Base-by-base conservation (phyloP, 1,139 yeast genomes). In the Magnusiomyces clavatus region DNA sequence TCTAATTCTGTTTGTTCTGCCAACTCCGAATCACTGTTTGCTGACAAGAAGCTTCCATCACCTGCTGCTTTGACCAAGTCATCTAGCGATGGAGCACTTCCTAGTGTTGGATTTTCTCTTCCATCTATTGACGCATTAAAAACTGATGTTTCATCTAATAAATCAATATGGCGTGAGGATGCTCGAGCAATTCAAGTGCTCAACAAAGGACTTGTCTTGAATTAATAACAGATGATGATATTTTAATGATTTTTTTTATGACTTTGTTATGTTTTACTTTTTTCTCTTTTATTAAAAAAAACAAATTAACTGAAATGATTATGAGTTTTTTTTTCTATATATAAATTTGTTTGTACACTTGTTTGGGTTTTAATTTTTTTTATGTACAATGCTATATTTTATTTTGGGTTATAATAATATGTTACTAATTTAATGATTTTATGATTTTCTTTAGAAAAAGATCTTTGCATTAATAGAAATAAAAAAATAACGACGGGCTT, bases 161-260 rank as follows among this genome's bases (percentile, higher is more conserved):
- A 43, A 19, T 13, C 36, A 62, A 49, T 57, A 16, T 65, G 65
- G 62, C 61, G 63, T 34, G 69, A 65, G 51, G 69, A 65, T 49
- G 58, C 58, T 20, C 54, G 69, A 8, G 68, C 68, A 24, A 62
- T 65, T 40, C 61, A 63, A 47, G 68, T 62, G 13, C 60, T 66
- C 42, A 67, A 66, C 51, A 54, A 58, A 46, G 58, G 63, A 31
- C 60, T 63, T 42, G 56, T 54, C 35, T 48, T 53, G 11, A 43
- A 24, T 43, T 19, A 31, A 42, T 8, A 17, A 16, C 6, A 6
- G 43, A 24, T 24, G 31, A 24, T 37, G 40, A 16, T 39, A n/a
- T 39, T 17, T 39, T 39, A 24, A 39, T 39, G 14, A 37, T 5
- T 5, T 5, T 37, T 37, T n/a, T 16, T 37, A 37, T 8, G 14